A percentile compares a stretch with the other conserved stretches of the same genome.
Evolutionary conservation across 2,329 filamentous ascomycete species (phyloP).

Genomic region (Aspergillus quadricinctus): DNA sequence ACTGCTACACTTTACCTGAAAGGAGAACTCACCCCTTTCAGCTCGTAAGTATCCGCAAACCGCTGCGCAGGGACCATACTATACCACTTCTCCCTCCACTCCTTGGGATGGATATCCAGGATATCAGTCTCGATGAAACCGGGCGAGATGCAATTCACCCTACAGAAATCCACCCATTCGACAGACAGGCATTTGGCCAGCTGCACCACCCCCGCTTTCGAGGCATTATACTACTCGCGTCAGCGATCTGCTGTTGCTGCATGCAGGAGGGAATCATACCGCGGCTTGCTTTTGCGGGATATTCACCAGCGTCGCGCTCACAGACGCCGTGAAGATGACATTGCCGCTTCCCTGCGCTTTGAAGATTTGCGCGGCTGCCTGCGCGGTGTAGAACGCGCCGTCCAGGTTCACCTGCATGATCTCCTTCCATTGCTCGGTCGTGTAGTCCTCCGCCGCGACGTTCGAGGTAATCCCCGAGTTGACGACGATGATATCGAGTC

Average conservation of each 20-base stretch:
- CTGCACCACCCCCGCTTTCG: constrained; percentile 34
- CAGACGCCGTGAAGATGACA: constrained; percentile 37
- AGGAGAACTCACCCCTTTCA: constrained; percentile 31
- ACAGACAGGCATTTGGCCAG: constrained; percentile 38
- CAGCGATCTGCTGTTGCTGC: not conserved
- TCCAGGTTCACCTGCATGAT: constrained; percentile 39
- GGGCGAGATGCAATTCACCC: constrained; percentile 40
- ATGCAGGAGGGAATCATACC: constrained; percentile 9
- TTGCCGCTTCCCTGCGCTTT: constrained; percentile 32
- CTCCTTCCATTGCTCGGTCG: constrained; percentile 36
- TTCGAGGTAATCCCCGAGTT: constrained; percentile 42
- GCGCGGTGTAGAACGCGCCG: constrained; percentile 37
- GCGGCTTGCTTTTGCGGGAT: constrained; percentile 37
- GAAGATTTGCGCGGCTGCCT: constrained; percentile 36
- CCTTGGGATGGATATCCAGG: constrained; percentile 28
- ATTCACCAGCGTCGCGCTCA: constrained; percentile 38
- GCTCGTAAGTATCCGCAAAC: constrained; percentile 35
- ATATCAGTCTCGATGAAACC: constrained; percentile 42
- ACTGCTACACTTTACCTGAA: not conserved
- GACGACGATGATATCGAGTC: constrained; percentile 44
- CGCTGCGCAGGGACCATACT: constrained; percentile 36
- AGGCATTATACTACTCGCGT: constrained; percentile 30
- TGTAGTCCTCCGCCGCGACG: constrained; percentile 37
- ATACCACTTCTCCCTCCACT: constrained; percentile 38
- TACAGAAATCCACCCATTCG: constrained; percentile 37